A percentile compares a stretch with the other conserved stretches of the same genome.
These are phyloP conservation scores for Chaetomium strumarium DNA, from an alignment of 2,329 filamentous ascomycete species.

Conservation along the genomic window DNA sequence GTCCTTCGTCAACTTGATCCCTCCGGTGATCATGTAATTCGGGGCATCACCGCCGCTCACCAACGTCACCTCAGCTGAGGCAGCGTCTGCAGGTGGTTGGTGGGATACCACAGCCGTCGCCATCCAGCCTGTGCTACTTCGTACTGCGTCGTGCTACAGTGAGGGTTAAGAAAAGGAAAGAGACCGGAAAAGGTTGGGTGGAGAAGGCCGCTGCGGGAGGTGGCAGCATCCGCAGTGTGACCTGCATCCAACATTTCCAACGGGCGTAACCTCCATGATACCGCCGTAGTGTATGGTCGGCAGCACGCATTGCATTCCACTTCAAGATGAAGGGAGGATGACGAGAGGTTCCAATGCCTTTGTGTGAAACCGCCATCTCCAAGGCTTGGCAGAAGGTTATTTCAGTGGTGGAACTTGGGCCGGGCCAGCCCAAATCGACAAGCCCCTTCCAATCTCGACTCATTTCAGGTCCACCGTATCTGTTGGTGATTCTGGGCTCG, in stretches of 20 bases:
- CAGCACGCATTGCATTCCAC: neutral
- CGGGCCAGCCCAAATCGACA: constrained; percentile 7
- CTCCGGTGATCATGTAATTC: too few relatives aligned
- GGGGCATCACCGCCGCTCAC: too few relatives aligned
- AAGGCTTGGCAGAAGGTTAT: constrained; percentile 19
- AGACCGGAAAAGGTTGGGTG: neutral
- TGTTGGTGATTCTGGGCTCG: too few relatives aligned
- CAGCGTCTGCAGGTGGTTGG: too few relatives aligned
- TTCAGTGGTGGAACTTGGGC: constrained; percentile 11
- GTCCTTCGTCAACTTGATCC: too few relatives aligned
- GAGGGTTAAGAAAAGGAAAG: neutral
- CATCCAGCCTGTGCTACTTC: too few relatives aligned
- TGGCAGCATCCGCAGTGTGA: constrained; percentile 3
- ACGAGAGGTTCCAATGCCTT: neutral
- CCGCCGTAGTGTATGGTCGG: neutral
- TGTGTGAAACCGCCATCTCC: constrained; percentile 7
- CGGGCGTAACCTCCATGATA: neutral
- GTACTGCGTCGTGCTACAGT: neutral
- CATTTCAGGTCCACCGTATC: constrained; percentile 14
- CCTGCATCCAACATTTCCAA: neutral
- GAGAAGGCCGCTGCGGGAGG: neutral
- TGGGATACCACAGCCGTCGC: too few relatives aligned
- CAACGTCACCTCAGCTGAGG: too few relatives aligned
- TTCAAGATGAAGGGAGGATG: constrained; percentile 4
- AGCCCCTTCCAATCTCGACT: constrained; percentile 14